Evolutionary conservation across 2,329 filamentous ascomycete genomes (phyloP), one percentile per base, ranked within the genome.

Genomic region (Fusarium sp.): DNA sequence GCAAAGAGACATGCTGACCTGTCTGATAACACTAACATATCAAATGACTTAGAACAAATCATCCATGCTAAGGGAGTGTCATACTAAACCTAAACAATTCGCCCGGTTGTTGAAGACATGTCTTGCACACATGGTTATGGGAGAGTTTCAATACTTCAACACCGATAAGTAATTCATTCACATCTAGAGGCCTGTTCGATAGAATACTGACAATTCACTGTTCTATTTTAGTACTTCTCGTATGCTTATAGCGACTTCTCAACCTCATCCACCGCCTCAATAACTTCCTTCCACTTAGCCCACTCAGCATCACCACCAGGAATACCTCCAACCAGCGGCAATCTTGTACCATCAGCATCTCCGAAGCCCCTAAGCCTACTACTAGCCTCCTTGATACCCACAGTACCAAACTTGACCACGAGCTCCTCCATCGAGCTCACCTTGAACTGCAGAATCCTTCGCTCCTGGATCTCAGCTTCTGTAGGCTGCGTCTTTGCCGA

Each of bases 351-450:
- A 63, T 89, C 87, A 58, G 80, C 77, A 55, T 88, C 87, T 2
- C 89, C 89, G 58, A 90, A 82, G 0, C 86, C 85, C 64, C 88
- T 82, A n/a, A 90, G 79, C 44, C 88, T 80, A 61, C 84, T 85
- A 8, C 88, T 82, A 1, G 85, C 88, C 79, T 92, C 89, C 77
- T 90, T 91, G 75, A 91, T 90, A 3, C 89, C 90, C 1, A 91
- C 84, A 1, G 87, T 87, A 1, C 89, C 89, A 76, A 84, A 88
- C 66, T 80, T 84, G 1, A 85, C 89, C 57, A 91, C 84, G 47
- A 88, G 79, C 78, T 90, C 89, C 77, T 91, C 89, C 30, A 88
- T 85, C 5, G 83, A 81, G 71, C 87, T 90, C 49, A 91, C 84
- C 63, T 83, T 85, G 77, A 85, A 91, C 77, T 91, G 89, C 71